Percentiles rank a stretch among this genome's conserved stretches.
Conservation (phyloP, 2,329 filamentous ascomycete species). For the Penicillium capsulatum region DNA sequence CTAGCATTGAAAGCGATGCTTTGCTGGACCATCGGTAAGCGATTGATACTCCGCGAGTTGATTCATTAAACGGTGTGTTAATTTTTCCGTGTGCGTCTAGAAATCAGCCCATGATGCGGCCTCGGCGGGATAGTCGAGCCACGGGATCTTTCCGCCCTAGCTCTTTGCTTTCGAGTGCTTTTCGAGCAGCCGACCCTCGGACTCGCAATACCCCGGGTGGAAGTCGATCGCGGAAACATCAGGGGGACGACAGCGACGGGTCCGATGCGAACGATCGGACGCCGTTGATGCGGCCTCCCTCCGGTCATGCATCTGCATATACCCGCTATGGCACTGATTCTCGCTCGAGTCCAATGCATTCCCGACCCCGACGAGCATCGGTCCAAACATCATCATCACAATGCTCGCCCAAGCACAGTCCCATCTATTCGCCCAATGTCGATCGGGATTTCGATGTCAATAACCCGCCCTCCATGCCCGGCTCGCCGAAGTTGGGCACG, state of each 20-base stretch:
- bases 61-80: too few relatives aligned
- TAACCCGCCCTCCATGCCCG: constrained; percentile 61
- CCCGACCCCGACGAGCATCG: constrained; percentile 26
- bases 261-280: constrained; percentile 50
- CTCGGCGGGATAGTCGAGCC: constrained; percentile 54
- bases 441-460: constrained; percentile 57
- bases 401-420: constrained; percentile 27
- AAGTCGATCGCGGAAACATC: constrained; percentile 21
- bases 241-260: constrained; percentile 28
- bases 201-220: constrained; percentile 34
- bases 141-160: constrained; percentile 39
- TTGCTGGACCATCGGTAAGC: constrained; percentile 78
- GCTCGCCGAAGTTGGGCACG: constrained; percentile 53
- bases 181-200: constrained; percentile 44
- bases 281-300: constrained; percentile 46
- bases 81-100: constrained; percentile 36
- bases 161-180: constrained; percentile 25
- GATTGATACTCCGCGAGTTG: too few relatives aligned
- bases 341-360: constrained; percentile 23
- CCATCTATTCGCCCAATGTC: constrained; percentile 17
- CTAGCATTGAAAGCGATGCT: constrained; percentile 83
- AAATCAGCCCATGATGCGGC: constrained; percentile 59
- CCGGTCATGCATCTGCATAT: constrained; percentile 33
- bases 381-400: constrained; percentile 28
- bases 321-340: constrained; percentile 34